phyloP scores from a whole-genome alignment of 768 basidiomycete genomes.

The Gloeophyllum trabeum region DNA sequence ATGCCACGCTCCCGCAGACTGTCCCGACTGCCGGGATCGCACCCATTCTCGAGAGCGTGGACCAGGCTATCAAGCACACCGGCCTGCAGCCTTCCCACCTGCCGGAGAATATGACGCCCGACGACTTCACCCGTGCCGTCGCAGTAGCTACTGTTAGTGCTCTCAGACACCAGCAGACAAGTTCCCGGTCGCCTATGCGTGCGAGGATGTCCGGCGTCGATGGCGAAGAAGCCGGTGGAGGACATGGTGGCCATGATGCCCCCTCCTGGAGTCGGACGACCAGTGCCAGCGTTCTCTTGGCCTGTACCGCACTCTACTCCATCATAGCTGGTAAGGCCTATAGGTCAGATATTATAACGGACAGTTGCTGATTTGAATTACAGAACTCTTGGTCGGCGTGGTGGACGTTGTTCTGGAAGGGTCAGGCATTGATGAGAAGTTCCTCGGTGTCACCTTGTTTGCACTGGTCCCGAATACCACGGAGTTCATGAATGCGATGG shows the following conservation, averaged over 20 bases:
- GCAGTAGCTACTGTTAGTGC: conserved; percentile 92
- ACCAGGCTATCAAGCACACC: conserved; percentile 60
- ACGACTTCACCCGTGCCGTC: conserved; percentile 89
- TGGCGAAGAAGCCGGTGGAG: conserved; percentile 35
- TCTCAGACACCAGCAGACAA: conserved; percentile 68
- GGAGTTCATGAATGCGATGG: conserved; percentile 99
- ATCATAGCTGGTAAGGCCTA: conserved; percentile 89
- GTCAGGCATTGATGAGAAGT: conserved; percentile 94
- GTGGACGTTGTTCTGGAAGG: conserved; percentile 88
- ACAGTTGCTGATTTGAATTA: too few species aligned
- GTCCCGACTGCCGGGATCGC: conserved; percentile 28
- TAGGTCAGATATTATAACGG: too few species aligned
- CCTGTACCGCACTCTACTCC: conserved; percentile 88
- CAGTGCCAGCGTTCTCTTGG: conserved; percentile 82
- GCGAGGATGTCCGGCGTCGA: conserved; percentile 26
- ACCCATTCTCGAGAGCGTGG: conserved; percentile 71
- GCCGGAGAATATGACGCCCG: conserved; percentile 60
- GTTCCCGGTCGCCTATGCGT: conserved; percentile 34
- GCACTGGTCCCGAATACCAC: conserved; percentile 98
- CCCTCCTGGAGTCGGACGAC: conserved; percentile 91
- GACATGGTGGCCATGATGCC: conserved; percentile 83
- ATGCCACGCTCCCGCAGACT: conserved; percentile 26
- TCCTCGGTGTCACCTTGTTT: conserved; percentile 92
- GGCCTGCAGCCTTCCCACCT: conserved; percentile 37
- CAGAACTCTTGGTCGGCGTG: conserved; percentile 90